Evolutionary conservation across 1,284 basidiomycete species (phyloP), one percentile per base, ranked within the genome.

Genomic region (Apiotrichum brassicae): DNA sequence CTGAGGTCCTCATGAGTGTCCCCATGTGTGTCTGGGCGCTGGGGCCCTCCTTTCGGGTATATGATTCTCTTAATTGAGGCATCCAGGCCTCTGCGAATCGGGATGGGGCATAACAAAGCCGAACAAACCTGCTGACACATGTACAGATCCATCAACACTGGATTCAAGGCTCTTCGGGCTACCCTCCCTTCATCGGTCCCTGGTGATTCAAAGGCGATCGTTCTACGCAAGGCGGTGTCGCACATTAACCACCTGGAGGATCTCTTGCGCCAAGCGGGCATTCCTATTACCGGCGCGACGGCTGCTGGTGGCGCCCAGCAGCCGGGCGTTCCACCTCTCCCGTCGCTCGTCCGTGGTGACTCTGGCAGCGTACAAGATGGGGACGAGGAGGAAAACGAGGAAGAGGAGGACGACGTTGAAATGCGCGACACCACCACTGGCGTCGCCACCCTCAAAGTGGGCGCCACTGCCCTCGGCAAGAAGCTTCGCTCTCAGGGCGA

Each of bases 151-250:
- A 71, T 71, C 48, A 71, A 71, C 49, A 57, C 63, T 2, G 70
- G 70, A 1, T 71, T 71, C 54, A 53, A 60, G 43, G 47, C 59
- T 7, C 59, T 71, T 2, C 63, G 70, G 0, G 35, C 51, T 8
- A 62, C 60, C 5, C 51, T 70, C 6, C 68, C 70, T 2, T 52
- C 53, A 6, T 51, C 65, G 13, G 49, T 66, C 6, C 53, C 65
- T 0, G 66, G 65, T 30, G 70, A 71, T 49, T 66, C 64, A 13
- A 71, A 71, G 54, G 70, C 70, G 5, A 63, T 70, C 47, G 60
- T 70, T 34, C 58, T 71, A 8, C 65, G 65, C 33, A 71, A 71
- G 56, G 70, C 70, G 11, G 68, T 70, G 12, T 49, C 57, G 1
- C 63, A 69, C 46, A 70, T 71, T 25, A 43, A 49, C 7, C 54